Evolutionary conservation across 108 stramenopile species (phyloP).

Genomic region (Discostella stelligeroides): DNA sequence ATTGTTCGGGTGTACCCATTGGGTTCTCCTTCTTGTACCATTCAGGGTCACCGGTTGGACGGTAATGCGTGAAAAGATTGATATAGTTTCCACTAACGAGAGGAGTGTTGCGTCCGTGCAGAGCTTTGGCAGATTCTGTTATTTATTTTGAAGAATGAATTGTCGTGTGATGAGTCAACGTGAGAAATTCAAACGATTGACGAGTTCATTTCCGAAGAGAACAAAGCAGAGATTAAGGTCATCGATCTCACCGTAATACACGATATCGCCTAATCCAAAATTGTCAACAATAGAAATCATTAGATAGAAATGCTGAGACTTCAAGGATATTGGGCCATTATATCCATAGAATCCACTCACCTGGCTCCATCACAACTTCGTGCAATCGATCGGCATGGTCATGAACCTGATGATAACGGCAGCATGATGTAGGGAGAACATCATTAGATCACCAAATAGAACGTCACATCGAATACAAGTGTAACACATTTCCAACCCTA

Average conservation of each 20-base stretch:
- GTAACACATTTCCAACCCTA: neutral
- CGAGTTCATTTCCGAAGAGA: neutral
- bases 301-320: no score
- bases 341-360: conserved; percentile 12
- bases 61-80: conserved; percentile 91
- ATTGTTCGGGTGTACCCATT: conserved; percentile 56
- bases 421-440: no score
- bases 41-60: conserved; percentile 56
- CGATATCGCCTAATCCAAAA: conserved; percentile 81
- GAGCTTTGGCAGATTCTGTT: conserved; percentile 74
- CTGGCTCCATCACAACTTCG: conserved; percentile 77
- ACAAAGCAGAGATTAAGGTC: neutral
- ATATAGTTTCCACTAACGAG: conserved; percentile 68
- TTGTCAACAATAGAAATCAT: conserved; percentile 8
- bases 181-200: neutral
- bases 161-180: neutral
- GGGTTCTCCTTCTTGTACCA: conserved; percentile 58
- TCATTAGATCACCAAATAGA: no score
- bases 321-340: no score
- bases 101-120: conserved; percentile 82
- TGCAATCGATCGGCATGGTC: conserved; percentile 68
- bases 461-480: neutral
- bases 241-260: conserved; percentile 62
- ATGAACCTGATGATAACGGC: conserved; percentile 45
- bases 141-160: neutral